Evolutionary conservation across 1,284 basidiomycete species (phyloP), one percentile per base, ranked within the genome.

Genomic region (Entoloma clypeatum): DNA sequence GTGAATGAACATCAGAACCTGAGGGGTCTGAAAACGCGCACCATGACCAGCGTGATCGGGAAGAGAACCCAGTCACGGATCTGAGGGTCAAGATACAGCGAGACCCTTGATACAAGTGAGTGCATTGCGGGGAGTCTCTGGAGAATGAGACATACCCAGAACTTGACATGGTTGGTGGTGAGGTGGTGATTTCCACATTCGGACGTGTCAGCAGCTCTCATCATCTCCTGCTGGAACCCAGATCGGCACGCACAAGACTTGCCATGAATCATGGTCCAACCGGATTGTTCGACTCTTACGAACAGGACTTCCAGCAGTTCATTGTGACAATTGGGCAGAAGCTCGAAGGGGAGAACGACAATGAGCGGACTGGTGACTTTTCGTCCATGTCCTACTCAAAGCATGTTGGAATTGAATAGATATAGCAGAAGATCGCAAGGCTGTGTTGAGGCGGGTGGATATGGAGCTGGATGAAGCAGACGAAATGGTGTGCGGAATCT

Each of bases 401-500:
- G 22, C 18, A 27, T n/a, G n/a, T 48, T 17, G 19, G 22, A 16
- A 11, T 28, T 26, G 2, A 26, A 25, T 19, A 25, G 14, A 29
- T 47, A 17, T 30, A 33, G 6, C 54, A 92, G 93, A 98, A 59
- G 81, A 90, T 50, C 78, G 86, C 39, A 92, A 91, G 63, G 75
- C 90, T 0, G 73, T 86, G 3, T 66, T 98, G 49, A 74, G 94
- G 49, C 73, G 90, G 47, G 88, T 92, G 14, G 90, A 95, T 59
- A 92, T 94, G 77, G 95, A 99, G 62, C 72, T 97, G 3, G 96
- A 99, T 58, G 96, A 99, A 66, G 95, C 94, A 0, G 94, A 98
- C 55, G 96, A 99, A 72, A 93, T 98, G 77, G 92, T 86, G 55
- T 74, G 57, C 19, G 17, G 21, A 24, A 6, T 25, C 24, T 29